Conservation (phyloP, 2,329 filamentous ascomycete species). For the Paecilomyces variotii region DNA sequence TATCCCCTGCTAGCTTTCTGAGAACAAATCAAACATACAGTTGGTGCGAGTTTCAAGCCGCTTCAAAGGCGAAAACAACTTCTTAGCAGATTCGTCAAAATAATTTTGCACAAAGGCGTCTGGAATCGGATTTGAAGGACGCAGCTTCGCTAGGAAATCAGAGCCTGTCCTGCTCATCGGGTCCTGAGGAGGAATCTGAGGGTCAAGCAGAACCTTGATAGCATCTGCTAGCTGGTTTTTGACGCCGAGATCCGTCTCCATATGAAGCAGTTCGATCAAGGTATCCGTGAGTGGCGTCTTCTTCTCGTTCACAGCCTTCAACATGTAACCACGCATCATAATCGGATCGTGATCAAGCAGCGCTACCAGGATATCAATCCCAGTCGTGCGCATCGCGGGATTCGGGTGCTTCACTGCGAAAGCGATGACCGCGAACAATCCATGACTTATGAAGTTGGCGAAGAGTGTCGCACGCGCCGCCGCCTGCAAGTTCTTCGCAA, state of each 20-base stretch:
- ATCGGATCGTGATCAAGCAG: conserved; percentile 93
- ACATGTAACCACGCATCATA: conserved; percentile 89
- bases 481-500: conserved; percentile 89
- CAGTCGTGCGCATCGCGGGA: conserved; percentile 78
- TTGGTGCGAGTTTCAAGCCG: conserved; percentile 61
- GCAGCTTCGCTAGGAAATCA: conserved; percentile 59
- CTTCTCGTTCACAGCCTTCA: conserved; percentile 83
- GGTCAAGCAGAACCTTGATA: conserved; percentile 84
- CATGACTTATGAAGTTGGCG: conserved; percentile 80
- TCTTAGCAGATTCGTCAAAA: conserved; percentile 78
- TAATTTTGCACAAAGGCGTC: conserved; percentile 81
- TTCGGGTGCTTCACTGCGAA: conserved; percentile 83
- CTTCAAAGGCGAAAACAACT: conserved; percentile 79
- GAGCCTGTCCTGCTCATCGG: conserved; percentile 54
- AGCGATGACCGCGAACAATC: conserved; percentile 81
- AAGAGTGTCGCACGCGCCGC: conserved; percentile 74
- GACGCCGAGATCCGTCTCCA: conserved; percentile 87
- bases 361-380: conserved; percentile 85
- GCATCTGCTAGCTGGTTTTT: conserved; percentile 94
- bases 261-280: conserved; percentile 80
- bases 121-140: conserved; percentile 63
- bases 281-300: conserved; percentile 81
- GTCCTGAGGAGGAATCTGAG: conserved; percentile 53
- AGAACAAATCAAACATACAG: conserved; percentile 32
- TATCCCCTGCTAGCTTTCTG: neutral